Evolutionary conservation across 2,329 filamentous ascomycete species (phyloP).

Genomic region (Talaromyces sp.): DNA sequence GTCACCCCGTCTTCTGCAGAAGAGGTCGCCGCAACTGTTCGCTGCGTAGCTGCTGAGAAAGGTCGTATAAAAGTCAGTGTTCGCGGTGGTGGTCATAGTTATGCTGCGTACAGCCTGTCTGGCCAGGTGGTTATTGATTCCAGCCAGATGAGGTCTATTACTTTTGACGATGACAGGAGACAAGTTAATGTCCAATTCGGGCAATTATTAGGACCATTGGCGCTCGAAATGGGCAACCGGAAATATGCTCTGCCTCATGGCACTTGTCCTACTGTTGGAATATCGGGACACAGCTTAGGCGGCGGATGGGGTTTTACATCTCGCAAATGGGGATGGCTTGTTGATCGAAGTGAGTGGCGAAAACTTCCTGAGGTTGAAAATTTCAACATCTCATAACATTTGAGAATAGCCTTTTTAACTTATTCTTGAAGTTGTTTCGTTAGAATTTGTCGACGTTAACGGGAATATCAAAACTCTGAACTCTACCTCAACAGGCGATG

Average conservation of each 20-base stretch:
- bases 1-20: neutral
- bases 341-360: neutral
- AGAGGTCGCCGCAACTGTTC: neutral
- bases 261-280: neutral
- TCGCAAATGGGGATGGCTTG: neutral
- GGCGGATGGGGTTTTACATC: neutral
- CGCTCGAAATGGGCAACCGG: neutral
- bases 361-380: neutral
- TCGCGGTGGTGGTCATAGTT: neutral
- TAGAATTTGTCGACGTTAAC: neutral
- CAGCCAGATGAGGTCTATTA: neutral
- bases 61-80: neutral
- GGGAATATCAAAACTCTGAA: neutral
- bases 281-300: neutral
- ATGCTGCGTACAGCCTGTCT: neutral
- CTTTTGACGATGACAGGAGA: neutral
- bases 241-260: neutral
- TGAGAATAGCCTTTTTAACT: neutral
- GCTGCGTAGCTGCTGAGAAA: neutral
- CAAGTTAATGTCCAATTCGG: neutral
- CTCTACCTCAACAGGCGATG: neutral
- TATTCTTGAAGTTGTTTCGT: neutral
- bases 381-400: neutral
- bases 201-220: neutral
- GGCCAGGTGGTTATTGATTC: neutral